These are phyloP conservation scores for Entamoeba nuttalli DNA, from an alignment of 208 protist genomes.

Conservation along the genomic window DNA sequence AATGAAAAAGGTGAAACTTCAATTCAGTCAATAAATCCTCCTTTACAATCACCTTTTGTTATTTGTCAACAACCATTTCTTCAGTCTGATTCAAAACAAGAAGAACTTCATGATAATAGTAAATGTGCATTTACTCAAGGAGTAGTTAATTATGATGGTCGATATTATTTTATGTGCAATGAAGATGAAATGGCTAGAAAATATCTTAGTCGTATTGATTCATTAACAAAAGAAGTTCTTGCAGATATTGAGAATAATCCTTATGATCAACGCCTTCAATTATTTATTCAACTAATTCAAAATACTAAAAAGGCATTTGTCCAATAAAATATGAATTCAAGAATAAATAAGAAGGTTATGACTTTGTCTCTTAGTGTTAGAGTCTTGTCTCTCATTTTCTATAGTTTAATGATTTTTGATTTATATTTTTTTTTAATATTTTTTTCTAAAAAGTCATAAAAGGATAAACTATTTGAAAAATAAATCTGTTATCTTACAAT, in stretches of 20 bases:
- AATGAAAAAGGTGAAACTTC: background rate
- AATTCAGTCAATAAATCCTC: background rate
- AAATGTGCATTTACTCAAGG: background rate
- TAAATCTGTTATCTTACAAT: too few relatives aligned
- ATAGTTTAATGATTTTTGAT: too few relatives aligned
- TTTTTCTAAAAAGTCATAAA: too few relatives aligned
- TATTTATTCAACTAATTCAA: background rate
- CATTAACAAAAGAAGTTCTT: background rate
- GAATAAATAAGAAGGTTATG: too few relatives aligned
- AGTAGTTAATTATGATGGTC: background rate
- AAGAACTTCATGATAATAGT: background rate
- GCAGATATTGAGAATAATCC: background rate
- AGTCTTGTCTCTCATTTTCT: too few relatives aligned
- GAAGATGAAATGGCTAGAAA: background rate
- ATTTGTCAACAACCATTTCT: background rate
- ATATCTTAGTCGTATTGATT: background rate
- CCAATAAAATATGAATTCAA: background rate
- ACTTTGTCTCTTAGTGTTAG: too few relatives aligned
- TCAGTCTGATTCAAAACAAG: background rate
- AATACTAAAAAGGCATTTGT: background rate
- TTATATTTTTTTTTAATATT: too few relatives aligned
- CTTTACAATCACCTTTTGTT: background rate
- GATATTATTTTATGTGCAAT: background rate
- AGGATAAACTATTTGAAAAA: too few relatives aligned
- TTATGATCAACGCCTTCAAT: background rate